Base-by-base conservation (phyloP, 176 grass and related monocot genomes). In the Juncus inflexus region DNA sequence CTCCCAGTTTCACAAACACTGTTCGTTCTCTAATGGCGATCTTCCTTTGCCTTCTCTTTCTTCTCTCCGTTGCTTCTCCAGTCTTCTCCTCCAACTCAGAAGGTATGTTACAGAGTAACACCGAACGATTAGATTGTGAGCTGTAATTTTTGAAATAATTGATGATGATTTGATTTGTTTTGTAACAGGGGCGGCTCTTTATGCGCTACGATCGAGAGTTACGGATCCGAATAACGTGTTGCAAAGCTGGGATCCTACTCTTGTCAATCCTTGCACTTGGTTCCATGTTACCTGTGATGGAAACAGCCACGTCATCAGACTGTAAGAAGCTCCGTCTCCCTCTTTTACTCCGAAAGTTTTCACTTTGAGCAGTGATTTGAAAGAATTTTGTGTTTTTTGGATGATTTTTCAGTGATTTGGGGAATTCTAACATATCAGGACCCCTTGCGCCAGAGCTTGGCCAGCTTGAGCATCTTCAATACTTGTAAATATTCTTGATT, bases 201-300 rank as follows among this genome's bases (percentile, higher is more conserved):
- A 86, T 69, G 85, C 94, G 60, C 80, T 91, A 69, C 86, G 85
- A 43, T 35, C 81, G 62, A 73, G 82, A 64, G 80, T 97, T n/a
- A 62, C 55, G 15, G 94, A 97, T 61, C 94, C 94, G 55, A 91
- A 81, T 81, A 86, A 86, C 77, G 94, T 89, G 39, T 81, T 97
- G 63, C 82, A 97, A 81, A 97, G 94, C 83, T 97, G 94, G 94
- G 83, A 97, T 55, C 88, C 94, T 40, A 89, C 71, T 70, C 88
- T 97, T 76, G 85, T 97, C 60, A 91, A 91, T 71, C 83, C 94
- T 59, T 97, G 94, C 82, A 97, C 94, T 80, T 97, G 94, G 94
- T 97, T 97, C 73, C 94, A 97, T 65, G 64, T 91, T 80, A 91
- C 94, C 77, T 91, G 94, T 62, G 80, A 97, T 59, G 61, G 38